phyloP scores from a whole-genome alignment of 208 protist genomes.

The Trypanosomatidae sp. region DNA sequence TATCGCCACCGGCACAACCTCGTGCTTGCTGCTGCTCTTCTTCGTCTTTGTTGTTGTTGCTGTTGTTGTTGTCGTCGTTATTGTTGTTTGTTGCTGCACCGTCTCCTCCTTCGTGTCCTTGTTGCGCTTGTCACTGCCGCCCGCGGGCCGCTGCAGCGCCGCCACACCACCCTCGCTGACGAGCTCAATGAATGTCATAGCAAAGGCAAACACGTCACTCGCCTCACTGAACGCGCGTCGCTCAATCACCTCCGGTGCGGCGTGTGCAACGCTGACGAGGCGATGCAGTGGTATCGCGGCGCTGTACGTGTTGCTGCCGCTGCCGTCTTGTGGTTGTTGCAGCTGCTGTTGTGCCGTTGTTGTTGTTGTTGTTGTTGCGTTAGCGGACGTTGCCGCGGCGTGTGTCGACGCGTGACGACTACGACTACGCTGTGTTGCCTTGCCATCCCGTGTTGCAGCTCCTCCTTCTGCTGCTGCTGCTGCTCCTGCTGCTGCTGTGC shows the following conservation, averaged over 20 bases:
- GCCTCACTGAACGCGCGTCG: conserved; percentile 25
- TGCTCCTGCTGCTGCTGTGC: too few relatives aligned
- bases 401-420: background rate
- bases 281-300: conserved; percentile 17
- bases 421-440: too few relatives aligned
- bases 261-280: conserved; percentile 40
- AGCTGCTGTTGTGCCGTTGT: too few relatives aligned
- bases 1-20: conserved; percentile 14
- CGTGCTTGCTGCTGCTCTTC: background rate
- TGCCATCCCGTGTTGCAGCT: too few relatives aligned
- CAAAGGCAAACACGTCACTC: conserved; percentile 72
- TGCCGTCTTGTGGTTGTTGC: too few relatives aligned
- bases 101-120: conserved; percentile 12
- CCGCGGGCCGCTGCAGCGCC: too few relatives aligned
- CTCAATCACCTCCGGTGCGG: conserved; percentile 44
- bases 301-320: too few relatives aligned
- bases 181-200: conserved; percentile 77
- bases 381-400: background rate
- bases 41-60: background rate
- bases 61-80: conserved; percentile 4
- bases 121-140: too few relatives aligned
- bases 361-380: conserved; percentile 5
- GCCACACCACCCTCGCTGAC: conserved; percentile 24
- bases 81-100: conserved; percentile 8
- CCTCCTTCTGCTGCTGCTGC: too few relatives aligned